Evolutionary conservation across 2,329 filamentous ascomycete species (phyloP).

Genomic region (Cryphonectria parasitica): DNA sequence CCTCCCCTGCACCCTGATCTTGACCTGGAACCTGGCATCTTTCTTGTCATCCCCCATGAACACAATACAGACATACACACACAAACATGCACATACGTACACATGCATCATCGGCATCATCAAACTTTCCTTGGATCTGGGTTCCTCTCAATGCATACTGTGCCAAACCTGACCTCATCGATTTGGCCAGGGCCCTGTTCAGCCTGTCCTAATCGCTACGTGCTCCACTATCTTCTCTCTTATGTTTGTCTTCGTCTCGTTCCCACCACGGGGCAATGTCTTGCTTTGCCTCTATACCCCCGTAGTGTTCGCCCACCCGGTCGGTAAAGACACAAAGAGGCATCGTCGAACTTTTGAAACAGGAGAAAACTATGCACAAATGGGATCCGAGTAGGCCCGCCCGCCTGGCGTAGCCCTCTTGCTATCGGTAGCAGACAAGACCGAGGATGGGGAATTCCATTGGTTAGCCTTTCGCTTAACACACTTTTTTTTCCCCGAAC

Average conservation of each 20-base stretch:
- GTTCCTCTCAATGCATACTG: not conserved
- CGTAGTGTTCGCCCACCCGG: not conserved
- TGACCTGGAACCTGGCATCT: not conserved
- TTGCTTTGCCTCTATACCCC: not conserved
- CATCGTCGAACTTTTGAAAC: constrained; percentile 21
- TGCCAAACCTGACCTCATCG: constrained; percentile 13
- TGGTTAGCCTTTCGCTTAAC: constrained; percentile 22
- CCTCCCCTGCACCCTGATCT: constrained; percentile 5
- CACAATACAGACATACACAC: not conserved
- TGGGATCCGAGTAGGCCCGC: constrained; percentile 9
- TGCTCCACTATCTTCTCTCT: not conserved
- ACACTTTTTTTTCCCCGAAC: constrained; percentile 9
- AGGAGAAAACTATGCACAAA: constrained; percentile 18
- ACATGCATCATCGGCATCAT: not conserved
- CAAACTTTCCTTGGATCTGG: constrained; percentile 1
- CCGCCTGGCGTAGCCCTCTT: not conserved
- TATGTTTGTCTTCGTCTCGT: not conserved
- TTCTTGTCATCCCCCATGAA: not conserved
- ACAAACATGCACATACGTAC: not conserved
- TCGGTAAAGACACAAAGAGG: not conserved
- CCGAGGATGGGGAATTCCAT: constrained; percentile 11
- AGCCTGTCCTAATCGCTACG: not conserved
- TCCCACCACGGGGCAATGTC: not conserved
- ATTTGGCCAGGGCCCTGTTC: not conserved
- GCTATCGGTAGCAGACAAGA: constrained; percentile 6